Evolutionary conservation across 495 filamentous ascomycete genomes (phyloP).

Genomic region (Trypethelium eluteriae): DNA sequence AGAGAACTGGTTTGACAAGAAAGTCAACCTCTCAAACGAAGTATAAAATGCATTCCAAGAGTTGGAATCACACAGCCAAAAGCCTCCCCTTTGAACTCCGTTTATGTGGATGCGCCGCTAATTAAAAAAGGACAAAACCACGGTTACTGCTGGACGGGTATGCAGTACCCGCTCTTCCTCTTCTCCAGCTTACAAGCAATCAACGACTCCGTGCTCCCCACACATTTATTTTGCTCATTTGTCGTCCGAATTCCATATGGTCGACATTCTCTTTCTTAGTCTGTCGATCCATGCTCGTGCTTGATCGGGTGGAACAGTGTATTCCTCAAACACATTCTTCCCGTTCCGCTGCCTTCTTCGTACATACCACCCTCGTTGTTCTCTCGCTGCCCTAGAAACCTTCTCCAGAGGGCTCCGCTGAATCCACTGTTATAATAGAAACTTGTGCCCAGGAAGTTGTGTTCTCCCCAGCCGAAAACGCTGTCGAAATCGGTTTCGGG

Average conservation of each 20-base stretch:
- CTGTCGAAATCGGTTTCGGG: constrained; percentile 35
- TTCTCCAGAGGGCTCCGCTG: constrained; percentile 39
- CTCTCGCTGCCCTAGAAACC: constrained; percentile 43
- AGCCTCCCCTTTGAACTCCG: constrained; percentile 6
- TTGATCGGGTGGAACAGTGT: constrained; percentile 38
- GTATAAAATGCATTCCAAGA: neutral
- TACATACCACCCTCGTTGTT: constrained; percentile 39
- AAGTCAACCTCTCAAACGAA: neutral
- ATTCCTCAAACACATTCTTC: constrained; percentile 34
- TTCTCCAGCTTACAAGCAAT: constrained; percentile 2
- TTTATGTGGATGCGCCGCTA: constrained; percentile 11
- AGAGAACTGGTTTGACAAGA: neutral
- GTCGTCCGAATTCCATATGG: neutral
- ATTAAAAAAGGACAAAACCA: neutral
- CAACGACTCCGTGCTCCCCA: neutral
- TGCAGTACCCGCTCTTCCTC: neutral
- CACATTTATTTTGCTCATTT: neutral
- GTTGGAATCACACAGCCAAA: neutral
- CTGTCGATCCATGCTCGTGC: constrained; percentile 29
- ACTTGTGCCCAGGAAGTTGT: constrained; percentile 42
- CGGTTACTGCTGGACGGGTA: neutral
- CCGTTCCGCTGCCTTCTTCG: constrained; percentile 31
- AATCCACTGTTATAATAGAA: constrained; percentile 47
- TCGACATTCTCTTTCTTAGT: constrained; percentile 10
- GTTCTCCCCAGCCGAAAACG: constrained; percentile 45